Evolutionary conservation across 2,329 filamentous ascomycete species (phyloP).

Genomic region (Xylaria sp.): DNA sequence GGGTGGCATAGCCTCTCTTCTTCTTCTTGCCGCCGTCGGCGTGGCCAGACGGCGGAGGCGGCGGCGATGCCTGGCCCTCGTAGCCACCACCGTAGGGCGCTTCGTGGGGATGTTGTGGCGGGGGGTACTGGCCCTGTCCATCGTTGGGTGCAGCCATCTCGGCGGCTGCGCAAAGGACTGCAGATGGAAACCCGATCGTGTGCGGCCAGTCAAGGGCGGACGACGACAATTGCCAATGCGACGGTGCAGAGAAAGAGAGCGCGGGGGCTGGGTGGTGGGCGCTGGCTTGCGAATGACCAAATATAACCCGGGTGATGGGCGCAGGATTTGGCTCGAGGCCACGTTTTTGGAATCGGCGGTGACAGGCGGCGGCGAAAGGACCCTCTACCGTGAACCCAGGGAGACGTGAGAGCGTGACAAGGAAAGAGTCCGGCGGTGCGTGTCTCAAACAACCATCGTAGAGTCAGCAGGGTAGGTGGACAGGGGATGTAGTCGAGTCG

Average conservation of each 20-base stretch:
- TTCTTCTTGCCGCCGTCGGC: conserved; percentile 75
- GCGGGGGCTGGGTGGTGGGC: conserved; percentile 3
- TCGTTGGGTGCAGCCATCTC: conserved; percentile 68
- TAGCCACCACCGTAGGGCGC: conserved; percentile 54
- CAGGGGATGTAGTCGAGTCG: not conserved
- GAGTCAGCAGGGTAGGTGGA: conserved; percentile 5
- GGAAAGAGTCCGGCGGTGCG: conserved; percentile 16
- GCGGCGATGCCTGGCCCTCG: conserved; percentile 53
- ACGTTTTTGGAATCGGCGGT: conserved; percentile 38
- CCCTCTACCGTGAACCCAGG: not conserved
- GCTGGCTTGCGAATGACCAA: conserved; percentile 19
- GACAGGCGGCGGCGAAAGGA: conserved; percentile 29
- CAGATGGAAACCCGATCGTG: conserved; percentile 18
- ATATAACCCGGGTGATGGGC: conserved; percentile 2
- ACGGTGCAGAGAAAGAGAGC: no score
- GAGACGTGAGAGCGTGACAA: not conserved
- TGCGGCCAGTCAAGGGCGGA: not conserved
- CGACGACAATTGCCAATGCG: conserved; percentile 17
- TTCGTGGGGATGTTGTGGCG: conserved; percentile 55
- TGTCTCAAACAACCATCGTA: conserved; percentile 29
- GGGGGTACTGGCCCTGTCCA: conserved; percentile 63
- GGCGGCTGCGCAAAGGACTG: conserved; percentile 44
- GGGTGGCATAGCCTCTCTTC: conserved; percentile 93
- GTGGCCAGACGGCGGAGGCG: conserved; percentile 49
- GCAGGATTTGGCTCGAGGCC: conserved; percentile 32